A percentile compares a stretch with the other conserved stretches of the same genome.
phyloP scores from a whole-genome alignment of 768 basidiomycete species.

The Pulveroboletus sp. region DNA sequence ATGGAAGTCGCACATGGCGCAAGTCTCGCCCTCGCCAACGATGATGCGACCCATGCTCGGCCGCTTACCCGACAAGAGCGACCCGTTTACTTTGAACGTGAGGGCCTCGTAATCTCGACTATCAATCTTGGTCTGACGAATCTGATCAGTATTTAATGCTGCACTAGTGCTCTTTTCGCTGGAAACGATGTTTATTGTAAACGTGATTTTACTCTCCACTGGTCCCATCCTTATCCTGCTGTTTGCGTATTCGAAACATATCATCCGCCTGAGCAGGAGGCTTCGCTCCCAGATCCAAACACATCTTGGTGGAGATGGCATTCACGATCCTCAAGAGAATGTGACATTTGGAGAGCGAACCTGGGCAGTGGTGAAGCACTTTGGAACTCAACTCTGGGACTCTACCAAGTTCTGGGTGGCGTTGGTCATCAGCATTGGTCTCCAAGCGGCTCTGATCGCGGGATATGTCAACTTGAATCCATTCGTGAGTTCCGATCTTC shows the following conservation, averaged over 20 bases:
- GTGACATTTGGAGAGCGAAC: constrained; percentile 9
- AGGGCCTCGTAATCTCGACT: constrained; percentile 22
- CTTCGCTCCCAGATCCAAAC: constrained; percentile 11
- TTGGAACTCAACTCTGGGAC: constrained; percentile 37
- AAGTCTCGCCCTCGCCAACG: constrained; percentile 51
- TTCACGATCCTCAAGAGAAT: not conserved
- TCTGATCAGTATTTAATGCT: constrained; percentile 51
- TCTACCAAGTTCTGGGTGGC: constrained; percentile 65
- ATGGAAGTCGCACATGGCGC: constrained; percentile 61
- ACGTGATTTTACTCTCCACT: constrained; percentile 58
- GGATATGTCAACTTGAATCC: constrained; percentile 57
- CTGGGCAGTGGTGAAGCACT: constrained; percentile 24
- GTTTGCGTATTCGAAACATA: constrained; percentile 36
- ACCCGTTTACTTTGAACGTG: constrained; percentile 73
- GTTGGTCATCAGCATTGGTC: constrained; percentile 40
- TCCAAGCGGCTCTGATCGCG: constrained; percentile 47
- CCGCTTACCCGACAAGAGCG: constrained; percentile 20
- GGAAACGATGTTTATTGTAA: constrained; percentile 46
- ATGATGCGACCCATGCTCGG: constrained; percentile 27
- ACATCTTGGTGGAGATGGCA: not conserved
- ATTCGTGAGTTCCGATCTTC: constrained; percentile 42
- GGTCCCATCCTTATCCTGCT: constrained; percentile 55
- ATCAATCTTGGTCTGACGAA: not conserved
- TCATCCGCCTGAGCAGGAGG: constrained; percentile 20
- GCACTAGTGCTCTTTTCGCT: constrained; percentile 54